Conservation (phyloP, 768 basidiomycete species). For the Rhizopogon rudus region DNA sequence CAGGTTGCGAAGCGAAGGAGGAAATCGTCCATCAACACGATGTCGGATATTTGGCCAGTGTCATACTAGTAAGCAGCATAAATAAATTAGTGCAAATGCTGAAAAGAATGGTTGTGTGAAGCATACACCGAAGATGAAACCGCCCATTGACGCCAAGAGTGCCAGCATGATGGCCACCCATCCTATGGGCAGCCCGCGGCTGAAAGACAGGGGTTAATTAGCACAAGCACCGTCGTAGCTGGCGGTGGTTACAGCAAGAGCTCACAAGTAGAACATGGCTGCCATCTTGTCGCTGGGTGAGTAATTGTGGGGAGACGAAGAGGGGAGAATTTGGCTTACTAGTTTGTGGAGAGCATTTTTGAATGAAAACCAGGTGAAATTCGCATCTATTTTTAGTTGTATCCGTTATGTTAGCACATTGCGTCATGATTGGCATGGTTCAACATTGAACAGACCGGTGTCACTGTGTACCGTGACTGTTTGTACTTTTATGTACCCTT, state of each 20-base stretch:
- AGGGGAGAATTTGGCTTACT: neutral
- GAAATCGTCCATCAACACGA: constrained; percentile 70
- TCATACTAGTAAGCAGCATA: constrained; percentile 40
- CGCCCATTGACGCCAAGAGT: constrained; percentile 66
- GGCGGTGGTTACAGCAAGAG: neutral
- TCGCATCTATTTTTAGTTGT: neutral
- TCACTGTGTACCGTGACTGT: no score
- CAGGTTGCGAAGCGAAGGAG: constrained; percentile 57
- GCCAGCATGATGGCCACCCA: constrained; percentile 61
- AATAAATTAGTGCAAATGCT: constrained; percentile 1
- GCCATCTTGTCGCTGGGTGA: constrained; percentile 4
- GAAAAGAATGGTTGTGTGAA: neutral
- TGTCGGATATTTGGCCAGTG: constrained; percentile 76
- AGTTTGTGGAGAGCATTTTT: neutral
- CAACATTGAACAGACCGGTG: no score
- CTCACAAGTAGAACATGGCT: constrained; percentile 13
- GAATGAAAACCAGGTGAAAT: neutral
- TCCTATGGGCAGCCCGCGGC: constrained; percentile 59
- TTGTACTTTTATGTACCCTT: no score
- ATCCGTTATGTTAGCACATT: no score
- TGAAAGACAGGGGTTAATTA: constrained; percentile 15
- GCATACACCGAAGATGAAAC: constrained; percentile 51
- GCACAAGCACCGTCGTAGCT: neutral
- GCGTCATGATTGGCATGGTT: no score
- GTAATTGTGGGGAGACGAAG: neutral